phyloP scores from a whole-genome alignment of 495 filamentous ascomycete genomes.

The Tuber indicum region DNA sequence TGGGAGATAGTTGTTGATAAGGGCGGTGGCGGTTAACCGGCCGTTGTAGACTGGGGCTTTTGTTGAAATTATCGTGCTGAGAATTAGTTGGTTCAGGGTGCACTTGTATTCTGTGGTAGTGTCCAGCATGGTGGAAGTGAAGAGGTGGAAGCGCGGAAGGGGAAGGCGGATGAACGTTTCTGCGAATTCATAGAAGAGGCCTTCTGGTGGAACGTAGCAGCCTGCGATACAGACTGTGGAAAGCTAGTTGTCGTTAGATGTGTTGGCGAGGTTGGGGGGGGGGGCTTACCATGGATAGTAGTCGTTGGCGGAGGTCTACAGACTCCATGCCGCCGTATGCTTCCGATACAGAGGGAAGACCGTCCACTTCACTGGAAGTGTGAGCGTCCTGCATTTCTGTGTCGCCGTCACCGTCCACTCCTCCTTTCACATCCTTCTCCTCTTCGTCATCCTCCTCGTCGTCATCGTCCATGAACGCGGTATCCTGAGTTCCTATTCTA shows the following conservation, averaged over 20 bases:
- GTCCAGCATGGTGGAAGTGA: slow-evolving; percentile 50
- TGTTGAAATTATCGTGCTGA: slow-evolving; percentile 57
- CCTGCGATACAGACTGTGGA: slow-evolving; percentile 49
- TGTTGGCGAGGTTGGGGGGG: slow-evolving; percentile 7
- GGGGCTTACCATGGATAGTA: slow-evolving; percentile 43
- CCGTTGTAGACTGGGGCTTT: slow-evolving; percentile 48
- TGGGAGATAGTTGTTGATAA: slow-evolving; percentile 66
- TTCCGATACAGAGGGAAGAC: slow-evolving; percentile 16
- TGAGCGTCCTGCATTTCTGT: slow-evolving; percentile 42
- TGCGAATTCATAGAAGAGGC: slow-evolving; percentile 63
- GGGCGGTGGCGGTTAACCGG: slow-evolving; percentile 51
- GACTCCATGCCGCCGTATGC: slow-evolving; percentile 46
- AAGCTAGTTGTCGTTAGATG: slow-evolving; percentile 45
- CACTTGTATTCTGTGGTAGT: slow-evolving; percentile 48
- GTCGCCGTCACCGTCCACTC: slow-evolving; percentile 31
- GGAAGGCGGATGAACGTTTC: slow-evolving; percentile 61
- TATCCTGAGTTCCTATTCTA: slow-evolving; percentile 47
- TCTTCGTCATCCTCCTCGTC: slow-evolving; percentile 43
- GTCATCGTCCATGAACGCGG: slow-evolving; percentile 41
- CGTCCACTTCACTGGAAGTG: slow-evolving; percentile 43
- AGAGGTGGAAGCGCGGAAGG: slow-evolving; percentile 63
- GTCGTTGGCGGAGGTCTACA: slow-evolving; percentile 44
- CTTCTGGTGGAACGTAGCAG: slow-evolving; percentile 49
- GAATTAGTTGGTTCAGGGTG: slow-evolving; percentile 59
- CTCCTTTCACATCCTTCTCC: slow-evolving; percentile 46